Evolutionary conservation across 2,329 filamentous ascomycete genomes (phyloP).

Genomic region (Colletotrichum sp.): DNA sequence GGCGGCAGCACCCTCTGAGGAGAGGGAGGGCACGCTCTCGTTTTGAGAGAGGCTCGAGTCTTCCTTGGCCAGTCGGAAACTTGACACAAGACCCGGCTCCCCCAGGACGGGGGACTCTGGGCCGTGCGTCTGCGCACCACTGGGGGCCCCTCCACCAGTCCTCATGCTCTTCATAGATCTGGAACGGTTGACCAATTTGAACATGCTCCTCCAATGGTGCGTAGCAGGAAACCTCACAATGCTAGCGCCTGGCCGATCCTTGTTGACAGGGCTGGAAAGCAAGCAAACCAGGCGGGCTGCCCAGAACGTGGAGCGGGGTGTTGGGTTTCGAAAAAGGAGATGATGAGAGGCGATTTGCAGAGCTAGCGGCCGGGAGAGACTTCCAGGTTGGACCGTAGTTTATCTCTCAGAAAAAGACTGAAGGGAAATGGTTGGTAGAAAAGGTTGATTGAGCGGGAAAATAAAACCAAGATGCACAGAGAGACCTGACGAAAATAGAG

Average conservation of each 20-base stretch:
- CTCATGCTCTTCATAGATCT: conserved; percentile 30
- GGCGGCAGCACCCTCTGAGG: conserved; percentile 31
- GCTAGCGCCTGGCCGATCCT: conserved; percentile 15
- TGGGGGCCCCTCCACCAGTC: conserved; percentile 19
- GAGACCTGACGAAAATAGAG: conserved; percentile 6
- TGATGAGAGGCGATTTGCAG: conserved; percentile 3
- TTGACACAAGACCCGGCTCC: conserved; percentile 37
- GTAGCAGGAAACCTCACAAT: conserved; percentile 9
- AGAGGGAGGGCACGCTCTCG: conserved; percentile 29
- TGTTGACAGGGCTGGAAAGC: conserved; percentile 12
- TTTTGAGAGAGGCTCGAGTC: conserved; percentile 33
- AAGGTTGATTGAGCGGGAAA: not conserved
- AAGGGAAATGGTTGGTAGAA: not conserved
- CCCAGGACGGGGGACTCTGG: conserved; percentile 23
- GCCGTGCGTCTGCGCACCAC: conserved; percentile 24
- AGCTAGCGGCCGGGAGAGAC: not conserved
- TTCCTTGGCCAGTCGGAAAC: conserved; percentile 35
- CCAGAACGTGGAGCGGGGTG: conserved; percentile 10
- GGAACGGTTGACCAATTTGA: conserved; percentile 35
- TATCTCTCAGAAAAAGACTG: not conserved
- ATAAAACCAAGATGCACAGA: not conserved
- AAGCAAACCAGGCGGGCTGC: not conserved
- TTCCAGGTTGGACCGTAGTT: not conserved
- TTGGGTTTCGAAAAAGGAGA: conserved; percentile 12
- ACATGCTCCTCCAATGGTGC: conserved; percentile 29